Base-by-base conservation (phyloP, 225 moss, liverwort and hornwort genomes). In the Takakia lepidozioides region DNA sequence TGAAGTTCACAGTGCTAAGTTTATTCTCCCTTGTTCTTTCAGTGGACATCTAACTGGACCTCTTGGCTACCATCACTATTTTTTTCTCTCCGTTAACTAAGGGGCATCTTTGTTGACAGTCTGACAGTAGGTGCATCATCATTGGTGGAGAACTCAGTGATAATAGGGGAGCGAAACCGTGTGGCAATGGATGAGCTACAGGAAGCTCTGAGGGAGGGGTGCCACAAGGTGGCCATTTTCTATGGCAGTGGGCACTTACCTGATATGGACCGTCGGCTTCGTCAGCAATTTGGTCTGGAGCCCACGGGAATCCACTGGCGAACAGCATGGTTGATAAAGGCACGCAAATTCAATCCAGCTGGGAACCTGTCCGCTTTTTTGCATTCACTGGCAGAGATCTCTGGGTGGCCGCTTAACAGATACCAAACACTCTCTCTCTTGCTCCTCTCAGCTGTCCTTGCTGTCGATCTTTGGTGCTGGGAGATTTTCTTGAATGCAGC, bases 171-270 rank as follows among this genome's bases (percentile, higher is more conserved):
- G 56, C 82, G 95, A 27, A 98, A 98, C 59, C 73, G 80, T 25
- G 87, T 85, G 19, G 95, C 95, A n/a, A 80, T 98, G 84, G 71
- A 69, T 29, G 95, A 98, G 55, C 73, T 98, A 15, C 62, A 72
- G 28, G 80, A 87, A 37, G 87, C 95, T 23, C 68, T 98, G 25
- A 72, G 62, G 24, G 87, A 90, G 41, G 84, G 90, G 5, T 98
- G 90, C 65, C 66, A 36, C 1, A 98, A 98, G 49, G 68, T 98
- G 27, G 95, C 90, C n/a, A 82, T 98, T 37, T 98, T 98, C 61
- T 98, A 98, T 15, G 95, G 95, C 37, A 98, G 95, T 59, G 95
- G 95, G 9, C 95, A 98, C 43, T 63, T 98, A 11, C 95, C 95
- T 35, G 95, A 98, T 57, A 98, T 98, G 95, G 90, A 98, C 57